Conservation (phyloP, 768 basidiomycete genomes). For the Termitomyces sp. region DNA sequence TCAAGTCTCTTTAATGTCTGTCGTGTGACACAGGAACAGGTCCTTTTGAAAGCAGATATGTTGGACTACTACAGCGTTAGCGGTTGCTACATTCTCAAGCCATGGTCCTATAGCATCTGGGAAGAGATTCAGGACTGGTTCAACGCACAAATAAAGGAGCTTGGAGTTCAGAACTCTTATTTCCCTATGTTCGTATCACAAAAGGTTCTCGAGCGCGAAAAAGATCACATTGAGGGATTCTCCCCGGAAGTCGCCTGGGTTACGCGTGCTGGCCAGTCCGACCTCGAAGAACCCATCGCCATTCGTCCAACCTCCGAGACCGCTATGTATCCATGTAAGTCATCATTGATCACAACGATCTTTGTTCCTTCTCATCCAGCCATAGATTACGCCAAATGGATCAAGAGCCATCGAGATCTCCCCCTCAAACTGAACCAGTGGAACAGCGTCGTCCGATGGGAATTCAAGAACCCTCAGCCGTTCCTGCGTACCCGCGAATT, state of each 20-base stretch:
- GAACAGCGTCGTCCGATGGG: slow-evolving; percentile 99
- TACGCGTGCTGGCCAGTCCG: slow-evolving; percentile 88
- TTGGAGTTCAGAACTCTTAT: slow-evolving; percentile 95
- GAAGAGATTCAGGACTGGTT: slow-evolving; percentile 96
- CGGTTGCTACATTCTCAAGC: slow-evolving; percentile 97
- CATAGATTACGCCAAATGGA: slow-evolving; percentile 98
- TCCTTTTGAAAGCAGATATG: slow-evolving; percentile 98
- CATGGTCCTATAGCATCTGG: slow-evolving; percentile 98
- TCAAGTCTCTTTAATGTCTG: not conserved
- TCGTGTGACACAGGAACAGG: slow-evolving; percentile 40
- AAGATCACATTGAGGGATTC: slow-evolving; percentile 98
- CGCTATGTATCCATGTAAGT: slow-evolving; percentile 96
- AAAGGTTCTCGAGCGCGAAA: slow-evolving; percentile 92
- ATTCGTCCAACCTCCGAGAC: slow-evolving; percentile 99
- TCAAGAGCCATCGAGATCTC: slow-evolving; percentile 94
- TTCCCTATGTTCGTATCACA: slow-evolving; percentile 98
- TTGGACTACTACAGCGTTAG: slow-evolving; percentile 98
- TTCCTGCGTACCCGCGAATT: slow-evolving; percentile 99
- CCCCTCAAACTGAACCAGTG: slow-evolving; percentile 97
- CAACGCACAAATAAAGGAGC: slow-evolving; percentile 84
- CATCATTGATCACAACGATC: not conserved
- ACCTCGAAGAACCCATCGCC: slow-evolving; percentile 95
- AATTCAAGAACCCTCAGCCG: slow-evolving; percentile 99
- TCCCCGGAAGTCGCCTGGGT: slow-evolving; percentile 99
- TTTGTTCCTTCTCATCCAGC: not conserved